Conservation (phyloP, 1,284 basidiomycete genomes). For the Xerocomus nothofagi region DNA sequence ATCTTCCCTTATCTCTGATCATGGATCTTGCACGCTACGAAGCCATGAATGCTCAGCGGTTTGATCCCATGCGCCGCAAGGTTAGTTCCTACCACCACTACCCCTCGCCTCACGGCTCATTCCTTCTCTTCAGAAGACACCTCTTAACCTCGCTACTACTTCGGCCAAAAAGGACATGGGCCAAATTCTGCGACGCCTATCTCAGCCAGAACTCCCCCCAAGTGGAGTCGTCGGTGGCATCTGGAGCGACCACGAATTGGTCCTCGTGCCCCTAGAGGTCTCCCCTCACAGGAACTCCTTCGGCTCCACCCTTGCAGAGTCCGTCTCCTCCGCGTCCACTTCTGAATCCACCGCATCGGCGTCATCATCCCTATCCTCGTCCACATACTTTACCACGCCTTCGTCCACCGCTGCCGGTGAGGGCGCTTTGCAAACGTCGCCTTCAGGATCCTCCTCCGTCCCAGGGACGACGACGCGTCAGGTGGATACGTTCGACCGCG, state of each 20-base stretch:
- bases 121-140: conserved; percentile 21
- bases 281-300: conserved; percentile 21
- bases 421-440: background rate
- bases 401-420: conserved; percentile 18
- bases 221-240: conserved; percentile 29
- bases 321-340: conserved; percentile 15
- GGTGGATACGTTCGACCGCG: conserved; percentile 28
- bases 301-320: conserved; percentile 18
- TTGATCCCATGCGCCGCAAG: conserved; percentile 32
- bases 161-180: conserved; percentile 25
- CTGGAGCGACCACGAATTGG: conserved; percentile 35
- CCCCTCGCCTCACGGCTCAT: conserved; percentile 23
- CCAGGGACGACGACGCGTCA: conserved; percentile 16
- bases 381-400: conserved; percentile 27
- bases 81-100: conserved; percentile 23
- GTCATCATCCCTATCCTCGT: conserved; percentile 11
- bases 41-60: conserved; percentile 33
- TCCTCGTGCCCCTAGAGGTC: conserved; percentile 33
- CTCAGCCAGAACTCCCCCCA: conserved; percentile 20
- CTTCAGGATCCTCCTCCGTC: conserved; percentile 6
- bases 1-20: conserved; percentile 33
- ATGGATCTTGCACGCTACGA: conserved; percentile 28
- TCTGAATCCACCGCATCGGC: conserved; percentile 12
- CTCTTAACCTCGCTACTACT: conserved; percentile 7
- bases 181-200: conserved; percentile 23